Evolutionary conservation across 305 asterid genomes (phyloP).

Genomic region (Withania somnifera): DNA sequence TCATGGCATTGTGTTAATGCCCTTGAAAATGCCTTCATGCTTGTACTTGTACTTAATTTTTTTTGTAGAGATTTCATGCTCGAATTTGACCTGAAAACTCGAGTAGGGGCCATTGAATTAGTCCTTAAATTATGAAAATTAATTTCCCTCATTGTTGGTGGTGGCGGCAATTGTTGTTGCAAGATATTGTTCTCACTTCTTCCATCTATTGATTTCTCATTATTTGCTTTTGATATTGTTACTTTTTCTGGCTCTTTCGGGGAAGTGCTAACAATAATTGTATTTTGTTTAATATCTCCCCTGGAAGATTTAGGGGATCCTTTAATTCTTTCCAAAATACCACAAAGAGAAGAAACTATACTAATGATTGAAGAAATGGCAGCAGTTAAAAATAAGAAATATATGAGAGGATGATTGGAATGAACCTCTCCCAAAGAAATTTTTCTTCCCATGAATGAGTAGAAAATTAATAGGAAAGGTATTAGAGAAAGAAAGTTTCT

Average conservation of each 20-base stretch:
- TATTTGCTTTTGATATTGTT: neutral
- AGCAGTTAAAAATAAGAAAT: slow-evolving; percentile 13
- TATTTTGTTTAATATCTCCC: neutral
- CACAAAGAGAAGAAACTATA: slow-evolving; percentile 27
- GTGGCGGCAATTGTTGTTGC: slow-evolving; percentile 25
- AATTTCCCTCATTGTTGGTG: slow-evolving; percentile 16
- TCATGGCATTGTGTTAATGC: neutral
- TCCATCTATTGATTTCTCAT: neutral
- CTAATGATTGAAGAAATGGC: slow-evolving; percentile 18
- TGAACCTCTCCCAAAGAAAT: slow-evolving; percentile 14
- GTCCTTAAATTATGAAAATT: slow-evolving; percentile 18
- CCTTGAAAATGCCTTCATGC: slow-evolving; percentile 18
- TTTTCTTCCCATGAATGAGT: slow-evolving; percentile 30
- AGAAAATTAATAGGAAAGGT: neutral
- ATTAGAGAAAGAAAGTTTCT: neutral
- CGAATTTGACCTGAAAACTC: neutral
- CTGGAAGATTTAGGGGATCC: neutral
- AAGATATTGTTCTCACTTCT: neutral
- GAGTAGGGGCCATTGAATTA: slow-evolving; percentile 4
- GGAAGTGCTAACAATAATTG: neutral
- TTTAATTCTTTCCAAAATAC: slow-evolving; percentile 10
- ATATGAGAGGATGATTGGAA: slow-evolving; percentile 14
- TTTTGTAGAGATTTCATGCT: neutral
- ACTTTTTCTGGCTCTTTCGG: neutral
- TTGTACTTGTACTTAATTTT: slow-evolving; percentile 18